Evolutionary conservation across 2,329 filamentous ascomycete species (phyloP).

Genomic region (Orbilia quercus): DNA sequence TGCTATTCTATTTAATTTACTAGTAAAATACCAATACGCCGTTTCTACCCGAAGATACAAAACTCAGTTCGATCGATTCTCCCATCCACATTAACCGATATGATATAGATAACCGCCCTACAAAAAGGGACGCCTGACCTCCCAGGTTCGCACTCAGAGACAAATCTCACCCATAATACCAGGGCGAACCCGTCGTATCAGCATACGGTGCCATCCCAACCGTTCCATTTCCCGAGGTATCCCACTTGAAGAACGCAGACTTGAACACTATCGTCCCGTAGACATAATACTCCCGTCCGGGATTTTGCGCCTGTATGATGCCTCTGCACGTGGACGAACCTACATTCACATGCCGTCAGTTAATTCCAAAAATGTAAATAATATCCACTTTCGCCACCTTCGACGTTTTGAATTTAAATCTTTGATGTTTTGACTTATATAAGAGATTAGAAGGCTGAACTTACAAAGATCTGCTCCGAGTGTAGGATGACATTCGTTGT

Average conservation of each 20-base stretch:
- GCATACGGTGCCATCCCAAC: conserved; percentile 49
- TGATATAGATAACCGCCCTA: background rate
- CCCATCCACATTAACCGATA: too few relatives aligned
- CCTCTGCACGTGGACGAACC: conserved; percentile 47
- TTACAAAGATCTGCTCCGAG: conserved; percentile 23
- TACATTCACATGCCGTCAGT: background rate
- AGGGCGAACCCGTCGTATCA: conserved; percentile 3
- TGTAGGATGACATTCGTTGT: conserved; percentile 30
- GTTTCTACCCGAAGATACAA: too few relatives aligned
- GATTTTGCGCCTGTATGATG: conserved; percentile 34
- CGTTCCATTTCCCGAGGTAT: conserved; percentile 46
- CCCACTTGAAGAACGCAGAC: conserved; percentile 53
- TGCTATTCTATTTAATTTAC: too few relatives aligned
- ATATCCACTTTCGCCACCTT: background rate
- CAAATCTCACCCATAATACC: conserved; percentile 26
- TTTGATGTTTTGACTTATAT: background rate
- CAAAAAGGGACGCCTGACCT: conserved; percentile 4
- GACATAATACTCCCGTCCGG: conserved; percentile 29
- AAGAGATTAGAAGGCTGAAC: conserved; percentile 11
- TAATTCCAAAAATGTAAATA: background rate
- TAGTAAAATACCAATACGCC: too few relatives aligned
- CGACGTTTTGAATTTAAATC: background rate
- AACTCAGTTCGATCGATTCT: too few relatives aligned
- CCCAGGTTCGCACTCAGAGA: background rate
- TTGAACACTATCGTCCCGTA: conserved; percentile 44